Evolutionary conservation across 83 land plant genomes (phyloP).

Genomic region (Isoetes engelmannii): DNA sequence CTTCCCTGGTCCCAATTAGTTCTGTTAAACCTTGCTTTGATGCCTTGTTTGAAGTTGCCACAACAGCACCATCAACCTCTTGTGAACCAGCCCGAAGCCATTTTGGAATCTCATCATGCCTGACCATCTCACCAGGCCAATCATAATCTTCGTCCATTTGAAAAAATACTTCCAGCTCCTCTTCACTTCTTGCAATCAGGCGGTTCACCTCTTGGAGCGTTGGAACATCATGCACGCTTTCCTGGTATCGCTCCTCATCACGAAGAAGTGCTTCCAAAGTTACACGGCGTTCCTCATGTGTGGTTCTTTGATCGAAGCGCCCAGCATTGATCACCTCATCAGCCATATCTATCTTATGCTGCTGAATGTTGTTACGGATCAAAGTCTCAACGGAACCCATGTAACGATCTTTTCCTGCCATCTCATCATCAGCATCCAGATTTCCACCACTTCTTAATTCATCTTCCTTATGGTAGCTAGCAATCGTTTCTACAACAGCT

Average conservation of each 20-base stretch:
- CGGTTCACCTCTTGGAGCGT: constrained; percentile 94
- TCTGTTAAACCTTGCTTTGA: constrained; percentile 45
- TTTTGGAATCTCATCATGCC: constrained; percentile 70
- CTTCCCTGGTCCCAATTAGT: constrained; percentile 42
- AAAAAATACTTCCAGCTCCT: constrained; percentile 90
- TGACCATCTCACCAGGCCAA: constrained; percentile 83
- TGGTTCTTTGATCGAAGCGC: constrained; percentile 99
- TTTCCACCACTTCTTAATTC: constrained; percentile 79
- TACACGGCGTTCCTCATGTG: constrained; percentile 96
- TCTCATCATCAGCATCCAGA: constrained; percentile 82
- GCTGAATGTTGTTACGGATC: constrained; percentile 94
- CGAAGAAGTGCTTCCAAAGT: constrained; percentile 90
- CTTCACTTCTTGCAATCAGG: constrained; percentile 93
- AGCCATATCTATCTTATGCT: constrained; percentile 99
- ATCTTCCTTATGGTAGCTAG: constrained; percentile 93
- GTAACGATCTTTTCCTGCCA: constrained; percentile 97
- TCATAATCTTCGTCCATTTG: constrained; percentile 96
- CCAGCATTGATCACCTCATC: constrained; percentile 99
- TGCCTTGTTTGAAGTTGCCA: constrained; percentile 72
- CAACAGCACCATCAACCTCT: constrained; percentile 75
- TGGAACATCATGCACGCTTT: constrained; percentile 97
- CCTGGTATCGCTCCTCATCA: constrained; percentile 98
- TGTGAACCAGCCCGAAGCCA: constrained; percentile 89
- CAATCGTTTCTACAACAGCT: constrained; percentile 90
- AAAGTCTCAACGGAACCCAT: constrained; percentile 96